phyloP scores from a whole-genome alignment of 257 asterid species.

The Primulina huaijiensis region DNA sequence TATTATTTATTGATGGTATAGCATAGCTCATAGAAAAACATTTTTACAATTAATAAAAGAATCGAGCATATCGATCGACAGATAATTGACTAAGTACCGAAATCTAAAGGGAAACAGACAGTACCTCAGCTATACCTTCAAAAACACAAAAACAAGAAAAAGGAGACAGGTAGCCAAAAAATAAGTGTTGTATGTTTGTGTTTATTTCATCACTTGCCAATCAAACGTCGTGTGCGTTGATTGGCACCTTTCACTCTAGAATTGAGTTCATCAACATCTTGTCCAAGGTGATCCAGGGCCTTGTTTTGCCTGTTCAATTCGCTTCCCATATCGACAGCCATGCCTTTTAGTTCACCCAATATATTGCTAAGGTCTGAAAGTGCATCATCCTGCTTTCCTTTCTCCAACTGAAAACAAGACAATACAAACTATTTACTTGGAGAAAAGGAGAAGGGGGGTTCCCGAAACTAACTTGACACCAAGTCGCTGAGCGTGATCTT shows the following conservation, averaged over 20 bases:
- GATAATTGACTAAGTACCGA: no score
- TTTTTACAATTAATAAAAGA: neutral
- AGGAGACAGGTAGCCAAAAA: neutral
- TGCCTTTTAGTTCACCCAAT: constrained; percentile 83
- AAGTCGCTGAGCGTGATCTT: no score
- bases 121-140: no score
- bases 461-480: no score
- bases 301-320: constrained; percentile 90
- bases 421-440: neutral
- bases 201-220: constrained; percentile 41
- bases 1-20: no score
- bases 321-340: constrained; percentile 83
- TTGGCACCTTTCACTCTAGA: constrained; percentile 83
- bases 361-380: constrained; percentile 69
- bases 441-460: no score
- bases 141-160: neutral
- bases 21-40: neutral
- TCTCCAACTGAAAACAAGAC: constrained; percentile 54
- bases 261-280: constrained; percentile 75
- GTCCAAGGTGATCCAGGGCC: constrained; percentile 71
- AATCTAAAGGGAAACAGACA: no score
- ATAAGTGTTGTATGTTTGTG: neutral
- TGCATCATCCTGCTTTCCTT: constrained; percentile 80
- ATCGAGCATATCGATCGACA: neutral
- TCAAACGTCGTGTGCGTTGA: constrained; percentile 57